A percentile compares a stretch with the other conserved stretches of the same genome.
These are phyloP conservation scores for Oenanthe sinensis DNA, from an alignment of 129 eudicot genomes.

Conservation along the genomic window DNA sequence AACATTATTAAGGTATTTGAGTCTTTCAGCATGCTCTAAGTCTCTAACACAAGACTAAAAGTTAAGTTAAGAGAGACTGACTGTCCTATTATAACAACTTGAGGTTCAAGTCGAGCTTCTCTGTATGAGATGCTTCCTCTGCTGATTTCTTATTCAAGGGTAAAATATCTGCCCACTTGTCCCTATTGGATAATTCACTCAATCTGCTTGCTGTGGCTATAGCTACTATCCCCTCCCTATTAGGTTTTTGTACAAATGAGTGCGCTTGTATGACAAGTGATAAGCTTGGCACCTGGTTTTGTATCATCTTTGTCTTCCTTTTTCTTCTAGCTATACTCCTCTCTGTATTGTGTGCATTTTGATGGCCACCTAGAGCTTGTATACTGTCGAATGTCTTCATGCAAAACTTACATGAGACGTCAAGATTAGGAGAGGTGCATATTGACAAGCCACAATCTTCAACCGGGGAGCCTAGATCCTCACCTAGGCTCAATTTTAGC, in stretches of 20 bases:
- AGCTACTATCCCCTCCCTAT: slow-evolving; percentile 16
- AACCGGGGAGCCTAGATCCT: slow-evolving; percentile 6
- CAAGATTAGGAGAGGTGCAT: slow-evolving; percentile 24
- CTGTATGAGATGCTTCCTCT: slow-evolving; percentile 12
- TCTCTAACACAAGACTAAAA: no score
- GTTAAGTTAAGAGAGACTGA: not conserved
- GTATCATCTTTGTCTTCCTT: slow-evolving; percentile 17
- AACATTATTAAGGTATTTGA: no score
- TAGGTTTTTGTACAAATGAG: slow-evolving; percentile 46
- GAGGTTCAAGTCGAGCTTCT: slow-evolving; percentile 47
- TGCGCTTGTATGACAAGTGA: slow-evolving; percentile 57
- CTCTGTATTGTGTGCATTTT: slow-evolving; percentile 45
- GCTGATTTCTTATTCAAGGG: no score
- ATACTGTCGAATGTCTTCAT: slow-evolving; percentile 26
- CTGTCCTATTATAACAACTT: slow-evolving; percentile 30
- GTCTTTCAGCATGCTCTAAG: no score
- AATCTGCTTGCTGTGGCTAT: no score
- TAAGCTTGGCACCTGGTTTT: slow-evolving; percentile 15
- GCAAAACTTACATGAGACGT: slow-evolving; percentile 36
- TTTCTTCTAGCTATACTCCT: slow-evolving; percentile 44
- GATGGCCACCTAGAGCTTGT: slow-evolving; percentile 44
- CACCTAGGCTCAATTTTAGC: slow-evolving; percentile 58
- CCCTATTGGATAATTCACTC: no score
- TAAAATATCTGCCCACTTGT: no score
- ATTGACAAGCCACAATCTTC: slow-evolving; percentile 28